phyloP scores from a whole-genome alignment of 495 filamentous ascomycete species.

The Trichoderma parareesei region DNA sequence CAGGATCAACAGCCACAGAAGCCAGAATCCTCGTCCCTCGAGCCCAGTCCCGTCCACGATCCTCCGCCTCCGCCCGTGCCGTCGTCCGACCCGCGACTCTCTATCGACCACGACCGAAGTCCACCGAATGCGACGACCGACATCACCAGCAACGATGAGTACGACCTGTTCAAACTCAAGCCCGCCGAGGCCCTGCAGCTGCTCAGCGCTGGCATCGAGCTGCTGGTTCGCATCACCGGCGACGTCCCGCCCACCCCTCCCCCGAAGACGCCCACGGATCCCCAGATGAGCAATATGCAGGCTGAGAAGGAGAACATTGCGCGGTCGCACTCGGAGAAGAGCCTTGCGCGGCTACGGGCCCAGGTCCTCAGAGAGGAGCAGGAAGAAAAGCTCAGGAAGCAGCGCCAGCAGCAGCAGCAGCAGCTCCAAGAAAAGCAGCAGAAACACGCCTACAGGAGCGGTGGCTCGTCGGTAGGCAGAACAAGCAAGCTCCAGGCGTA shows the following conservation, averaged over 20 bases:
- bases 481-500: constrained; percentile 4
- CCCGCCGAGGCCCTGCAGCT: constrained; percentile 73
- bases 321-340: constrained; percentile 44
- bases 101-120: constrained; percentile 16
- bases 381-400: constrained; percentile 14
- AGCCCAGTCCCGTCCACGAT: constrained; percentile 9
- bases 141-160: constrained; percentile 20
- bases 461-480: constrained; percentile 9
- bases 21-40: background rate
- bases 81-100: constrained; percentile 38
- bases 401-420: constrained; percentile 14
- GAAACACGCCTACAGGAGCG: constrained; percentile 9
- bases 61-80: constrained; percentile 44
- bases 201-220: constrained; percentile 63
- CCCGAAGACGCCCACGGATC: constrained; percentile 48
- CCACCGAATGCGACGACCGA: constrained; percentile 19
- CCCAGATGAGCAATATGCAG: constrained; percentile 51
- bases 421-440: constrained; percentile 14
- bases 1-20: background rate
- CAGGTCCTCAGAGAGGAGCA: constrained; percentile 21
- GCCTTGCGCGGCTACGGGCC: constrained; percentile 29
- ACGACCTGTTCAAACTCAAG: constrained; percentile 64
- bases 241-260: constrained; percentile 70
- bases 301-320: constrained; percentile 50
- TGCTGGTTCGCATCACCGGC: constrained; percentile 60